Evolutionary conservation across 1,139 yeast species (phyloP), one percentile per base, ranked within the genome.

Genomic region (Yamadazyma diddensiae): DNA sequence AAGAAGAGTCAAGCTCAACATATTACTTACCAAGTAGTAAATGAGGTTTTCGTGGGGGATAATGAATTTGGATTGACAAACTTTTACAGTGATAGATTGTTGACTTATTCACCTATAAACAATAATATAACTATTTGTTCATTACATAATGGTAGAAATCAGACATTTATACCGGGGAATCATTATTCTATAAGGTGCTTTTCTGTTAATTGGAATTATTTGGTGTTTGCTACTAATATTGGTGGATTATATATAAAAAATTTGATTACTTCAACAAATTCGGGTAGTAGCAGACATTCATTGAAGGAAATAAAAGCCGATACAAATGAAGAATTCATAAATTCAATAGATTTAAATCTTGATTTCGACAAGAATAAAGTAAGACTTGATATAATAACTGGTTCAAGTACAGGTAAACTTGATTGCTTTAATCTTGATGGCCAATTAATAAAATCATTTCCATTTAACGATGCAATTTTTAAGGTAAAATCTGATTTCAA

Each of bases 41-140:
- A 49, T 36, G 53, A 49, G 27, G 52, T 48, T 20, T 46, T 60
- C 32, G 45, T 38, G 13, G 40, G 62, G 4, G 45, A 50, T 26
- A 50, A 59, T 29, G 64, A 62, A 21, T 45, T 46, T 23, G 48
- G 60, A 4, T 45, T 58, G 30, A 53, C 59, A 6, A 69, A 66
- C 43, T 73, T 73, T 39, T 41, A 40, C 5, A 53, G 49, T 34
- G 72, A 71, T 36, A 56, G 56, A 41, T 42, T 73, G 15, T 46
- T 70, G 32, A 53, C 67, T 2, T 65, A 59, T 35, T 57, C 61
- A 7, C 41, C 46, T 21, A 36, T 49, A 11, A 52, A 54, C 13
- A 76, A 74, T 2, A 57, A 65, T 34, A 47, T 73, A 2, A 47
- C 65, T 5, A 49, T 60, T 11, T 65, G 73, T 33, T 58, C 61